These are phyloP conservation scores for Blastocladiella emersonii DNA, from an alignment of 371 early-diverging fungal species.

Conservation along the genomic window DNA sequence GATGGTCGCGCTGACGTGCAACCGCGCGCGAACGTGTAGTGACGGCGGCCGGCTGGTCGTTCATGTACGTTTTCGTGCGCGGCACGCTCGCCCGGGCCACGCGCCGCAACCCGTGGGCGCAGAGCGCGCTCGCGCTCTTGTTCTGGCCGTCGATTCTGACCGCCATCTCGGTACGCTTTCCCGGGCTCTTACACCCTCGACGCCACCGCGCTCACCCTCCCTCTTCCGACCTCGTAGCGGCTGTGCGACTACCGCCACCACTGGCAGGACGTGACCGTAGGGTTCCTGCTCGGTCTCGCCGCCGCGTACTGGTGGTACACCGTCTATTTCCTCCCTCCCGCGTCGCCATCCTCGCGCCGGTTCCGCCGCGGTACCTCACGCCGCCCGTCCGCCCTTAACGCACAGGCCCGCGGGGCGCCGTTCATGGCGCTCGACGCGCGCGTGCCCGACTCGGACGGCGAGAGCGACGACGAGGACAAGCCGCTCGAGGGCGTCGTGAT, in stretches of 20 bases:
- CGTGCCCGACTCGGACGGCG: no score
- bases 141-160: not conserved
- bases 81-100: not conserved
- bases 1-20: not conserved
- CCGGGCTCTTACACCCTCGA: not conserved
- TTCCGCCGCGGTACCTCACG: no score
- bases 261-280: conserved; percentile 1
- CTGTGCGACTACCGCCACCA: conserved; percentile 3
- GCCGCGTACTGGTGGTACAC: not conserved
- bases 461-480: no score
- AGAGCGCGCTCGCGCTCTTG: not conserved
- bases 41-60: not conserved
- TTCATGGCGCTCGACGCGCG: no score
- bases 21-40: not conserved
- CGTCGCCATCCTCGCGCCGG: no score
- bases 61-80: not conserved
- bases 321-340: no score
- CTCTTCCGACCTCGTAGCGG: not conserved
- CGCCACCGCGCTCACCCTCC: no score
- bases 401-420: no score
- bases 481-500: no score
- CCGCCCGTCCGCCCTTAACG: no score
- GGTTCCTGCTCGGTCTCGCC: not conserved
- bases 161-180: not conserved
- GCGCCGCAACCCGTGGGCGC: not conserved